Conservation (phyloP, 805 yeast species). For the Sugiyamaella marilandica region DNA sequence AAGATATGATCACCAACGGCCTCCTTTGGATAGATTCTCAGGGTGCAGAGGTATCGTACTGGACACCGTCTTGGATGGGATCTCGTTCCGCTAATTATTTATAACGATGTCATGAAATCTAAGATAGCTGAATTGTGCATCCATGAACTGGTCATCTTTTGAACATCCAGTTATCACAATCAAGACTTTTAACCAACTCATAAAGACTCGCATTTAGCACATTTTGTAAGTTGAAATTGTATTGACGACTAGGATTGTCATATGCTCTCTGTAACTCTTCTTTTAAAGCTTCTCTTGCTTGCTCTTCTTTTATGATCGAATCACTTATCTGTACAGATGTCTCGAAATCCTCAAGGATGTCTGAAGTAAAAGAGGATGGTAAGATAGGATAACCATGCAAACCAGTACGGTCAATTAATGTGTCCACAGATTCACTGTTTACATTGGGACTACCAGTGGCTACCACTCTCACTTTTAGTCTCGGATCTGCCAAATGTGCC, state of each 20-base stretch:
- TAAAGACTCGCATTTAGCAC: neutral
- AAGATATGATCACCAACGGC: conserved; percentile 78
- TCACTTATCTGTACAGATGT: neutral
- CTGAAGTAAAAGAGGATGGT: neutral
- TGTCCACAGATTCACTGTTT: neutral
- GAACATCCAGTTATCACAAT: neutral
- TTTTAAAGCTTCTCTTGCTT: neutral
- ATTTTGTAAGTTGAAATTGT: neutral
- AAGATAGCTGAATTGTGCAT: too few relatives aligned
- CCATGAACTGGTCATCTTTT: neutral
- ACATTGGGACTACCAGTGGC: neutral
- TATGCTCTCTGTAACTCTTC: neutral
- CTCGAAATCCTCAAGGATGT: neutral
- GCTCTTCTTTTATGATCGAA: neutral
- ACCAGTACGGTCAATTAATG: neutral
- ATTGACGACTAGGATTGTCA: neutral
- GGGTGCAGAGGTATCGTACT: conserved; percentile 32
- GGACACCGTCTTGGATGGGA: conserved; percentile 34
- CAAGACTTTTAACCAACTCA: neutral
- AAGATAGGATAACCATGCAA: neutral
- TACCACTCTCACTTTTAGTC: neutral
- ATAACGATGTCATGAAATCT: too few relatives aligned
- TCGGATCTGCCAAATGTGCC: neutral
- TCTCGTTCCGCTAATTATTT: neutral
- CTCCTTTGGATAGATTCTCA: conserved; percentile 75